phyloP scores from a whole-genome alignment of 768 basidiomycete genomes.

The Mycena olivaceomarginata region DNA sequence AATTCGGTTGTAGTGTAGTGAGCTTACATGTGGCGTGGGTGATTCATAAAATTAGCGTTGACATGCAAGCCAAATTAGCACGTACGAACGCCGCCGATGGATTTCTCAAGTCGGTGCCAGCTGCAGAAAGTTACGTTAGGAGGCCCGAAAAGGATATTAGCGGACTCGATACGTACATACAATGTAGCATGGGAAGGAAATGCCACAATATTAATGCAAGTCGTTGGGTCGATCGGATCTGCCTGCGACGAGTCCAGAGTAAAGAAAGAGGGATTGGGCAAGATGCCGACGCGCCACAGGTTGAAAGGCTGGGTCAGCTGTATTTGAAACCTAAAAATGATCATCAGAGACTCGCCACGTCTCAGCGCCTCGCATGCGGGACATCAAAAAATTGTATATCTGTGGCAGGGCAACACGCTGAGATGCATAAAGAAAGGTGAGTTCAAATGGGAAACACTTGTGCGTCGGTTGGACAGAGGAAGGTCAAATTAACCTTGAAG shows the following conservation, averaged over 20 bases:
- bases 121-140: constrained; percentile 3
- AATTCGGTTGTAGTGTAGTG: not conserved
- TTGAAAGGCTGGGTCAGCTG: not conserved
- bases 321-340: not conserved
- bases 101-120: not conserved
- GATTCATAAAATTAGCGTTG: not conserved
- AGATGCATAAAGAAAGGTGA: not conserved
- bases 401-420: not conserved
- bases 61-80: not conserved
- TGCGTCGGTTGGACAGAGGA: not conserved
- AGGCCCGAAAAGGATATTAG: constrained; percentile 3
- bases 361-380: constrained; percentile 6
- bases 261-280: too few relatives aligned
- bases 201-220: not conserved
- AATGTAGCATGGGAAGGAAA: not conserved
- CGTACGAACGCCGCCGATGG: not conserved
- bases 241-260: too few relatives aligned
- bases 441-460: not conserved
- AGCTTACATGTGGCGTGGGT: not conserved
- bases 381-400: not conserved
- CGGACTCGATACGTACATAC: not conserved
- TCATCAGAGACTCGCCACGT: constrained; percentile 6
- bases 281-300: too few relatives aligned
- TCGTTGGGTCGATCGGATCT: not conserved
- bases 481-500: not conserved